A percentile compares a stretch with the other conserved stretches of the same genome.
phyloP scores from a whole-genome alignment of 257 asterid genomes.

The Primulina huaijiensis region DNA sequence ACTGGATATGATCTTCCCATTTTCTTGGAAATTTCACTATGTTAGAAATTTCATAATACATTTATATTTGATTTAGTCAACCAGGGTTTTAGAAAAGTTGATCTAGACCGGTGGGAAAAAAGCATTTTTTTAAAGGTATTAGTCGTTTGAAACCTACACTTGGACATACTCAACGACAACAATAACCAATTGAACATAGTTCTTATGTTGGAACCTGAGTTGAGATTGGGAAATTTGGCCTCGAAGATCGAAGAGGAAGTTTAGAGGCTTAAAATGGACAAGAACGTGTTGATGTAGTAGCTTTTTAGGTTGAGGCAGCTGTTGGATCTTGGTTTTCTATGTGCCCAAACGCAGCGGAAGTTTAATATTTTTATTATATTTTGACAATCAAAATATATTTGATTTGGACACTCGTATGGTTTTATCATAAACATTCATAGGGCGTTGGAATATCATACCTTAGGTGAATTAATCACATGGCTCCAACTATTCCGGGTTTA shows the following conservation, averaged over 20 bases:
- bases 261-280: constrained; percentile 86
- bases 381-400: too few species aligned
- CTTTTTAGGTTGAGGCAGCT: constrained; percentile 86
- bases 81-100: constrained; percentile 88
- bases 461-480: too few species aligned
- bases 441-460: too few species aligned
- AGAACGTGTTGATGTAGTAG: constrained; percentile 90
- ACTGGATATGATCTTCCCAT: neutral
- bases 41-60: neutral
- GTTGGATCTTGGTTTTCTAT: too few species aligned
- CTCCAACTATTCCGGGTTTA: too few species aligned
- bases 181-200: constrained; percentile 56
- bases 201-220: constrained; percentile 72
- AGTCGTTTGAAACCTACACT: constrained; percentile 77
- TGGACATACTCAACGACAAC: constrained; percentile 69
- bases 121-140: constrained; percentile 72
- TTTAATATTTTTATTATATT: too few species aligned
- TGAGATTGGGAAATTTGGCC: constrained; percentile 95
- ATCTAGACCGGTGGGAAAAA: constrained; percentile 94
- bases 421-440: too few species aligned
- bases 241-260: constrained; percentile 92
- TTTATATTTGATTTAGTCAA: constrained; percentile 5
- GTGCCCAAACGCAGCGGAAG: too few species aligned
- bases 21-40: neutral
- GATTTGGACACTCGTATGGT: too few species aligned